A percentile compares a stretch with the other conserved stretches of the same genome.
Evolutionary conservation across 352 stramenopile genomes (phyloP).

Genomic region (Phytopythium mirpurense): DNA sequence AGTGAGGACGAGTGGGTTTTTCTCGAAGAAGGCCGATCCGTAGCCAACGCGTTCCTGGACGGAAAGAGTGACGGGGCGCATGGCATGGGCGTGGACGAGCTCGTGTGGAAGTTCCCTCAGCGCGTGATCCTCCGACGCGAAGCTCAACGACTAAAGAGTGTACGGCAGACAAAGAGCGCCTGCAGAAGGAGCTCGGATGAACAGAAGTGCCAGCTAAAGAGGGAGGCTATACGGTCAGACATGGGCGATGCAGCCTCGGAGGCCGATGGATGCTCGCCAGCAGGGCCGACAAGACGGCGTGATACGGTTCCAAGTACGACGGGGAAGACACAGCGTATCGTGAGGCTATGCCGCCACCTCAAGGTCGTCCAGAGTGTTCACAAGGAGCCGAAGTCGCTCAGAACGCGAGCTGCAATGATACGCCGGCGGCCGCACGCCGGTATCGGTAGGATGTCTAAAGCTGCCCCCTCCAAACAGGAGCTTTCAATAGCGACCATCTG

Average conservation of each 20-base stretch:
- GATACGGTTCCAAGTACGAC: background rate
- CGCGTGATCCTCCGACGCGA: slow-evolving; percentile 25
- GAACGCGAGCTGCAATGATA: background rate
- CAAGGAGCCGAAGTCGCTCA: background rate
- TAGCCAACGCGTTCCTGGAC: slow-evolving; percentile 12
- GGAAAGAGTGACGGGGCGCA: slow-evolving; percentile 8
- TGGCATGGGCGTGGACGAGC: slow-evolving; percentile 15
- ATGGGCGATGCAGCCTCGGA: background rate
- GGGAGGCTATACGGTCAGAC: too few species aligned
- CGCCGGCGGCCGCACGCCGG: background rate
- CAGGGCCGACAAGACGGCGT: too few species aligned
- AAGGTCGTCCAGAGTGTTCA: background rate
- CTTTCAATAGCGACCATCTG: too few species aligned
- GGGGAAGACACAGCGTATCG: background rate
- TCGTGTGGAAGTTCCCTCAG: slow-evolving; percentile 36
- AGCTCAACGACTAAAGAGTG: slow-evolving; percentile 11
- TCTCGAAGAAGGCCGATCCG: slow-evolving; percentile 40
- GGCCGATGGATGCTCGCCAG: background rate
- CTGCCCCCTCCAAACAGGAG: too few species aligned
- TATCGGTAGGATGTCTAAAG: too few species aligned
- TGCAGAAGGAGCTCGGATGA: background rate
- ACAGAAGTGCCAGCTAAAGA: background rate
- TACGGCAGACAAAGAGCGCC: background rate
- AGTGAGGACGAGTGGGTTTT: slow-evolving; percentile 38
- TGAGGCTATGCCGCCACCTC: background rate